These are phyloP conservation scores for Trichoderma sp. DNA, from an alignment of 2,329 filamentous ascomycete species.

Conservation along the genomic window DNA sequence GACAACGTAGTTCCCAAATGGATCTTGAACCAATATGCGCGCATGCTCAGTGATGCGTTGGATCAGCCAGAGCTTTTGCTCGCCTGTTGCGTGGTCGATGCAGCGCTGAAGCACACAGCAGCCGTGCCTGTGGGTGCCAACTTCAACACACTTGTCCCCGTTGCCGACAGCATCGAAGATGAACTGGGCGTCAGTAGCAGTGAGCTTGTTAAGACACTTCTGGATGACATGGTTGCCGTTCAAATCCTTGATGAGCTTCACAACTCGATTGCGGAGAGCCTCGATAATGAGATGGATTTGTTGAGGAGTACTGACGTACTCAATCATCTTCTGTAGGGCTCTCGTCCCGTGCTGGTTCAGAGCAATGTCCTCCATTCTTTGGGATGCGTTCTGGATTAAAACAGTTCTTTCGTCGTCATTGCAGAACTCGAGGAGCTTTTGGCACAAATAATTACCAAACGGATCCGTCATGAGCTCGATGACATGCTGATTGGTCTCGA, in stretches of 20 bases:
- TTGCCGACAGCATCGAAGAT: conserved; percentile 93
- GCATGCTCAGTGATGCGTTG: conserved; percentile 84
- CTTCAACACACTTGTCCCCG: conserved; percentile 79
- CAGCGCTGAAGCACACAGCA: conserved; percentile 98
- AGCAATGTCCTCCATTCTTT: conserved; percentile 88
- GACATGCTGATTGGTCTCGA: conserved; percentile 90
- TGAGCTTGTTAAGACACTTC: conserved; percentile 96
- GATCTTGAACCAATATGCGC: conserved; percentile 89
- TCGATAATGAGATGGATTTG: conserved; percentile 88
- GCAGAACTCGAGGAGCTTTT: conserved; percentile 95
- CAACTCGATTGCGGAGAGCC: conserved; percentile 76
- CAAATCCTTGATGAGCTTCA: conserved; percentile 92
- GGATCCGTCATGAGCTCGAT: conserved; percentile 98
- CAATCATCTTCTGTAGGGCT: conserved; percentile 99
- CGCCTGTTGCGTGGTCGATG: conserved; percentile 91
- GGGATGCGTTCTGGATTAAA: conserved; percentile 85
- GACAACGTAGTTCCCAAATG: conserved; percentile 97
- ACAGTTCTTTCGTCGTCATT: conserved; percentile 93
- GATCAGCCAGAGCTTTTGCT: conserved; percentile 86
- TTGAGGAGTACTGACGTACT: conserved; percentile 82
- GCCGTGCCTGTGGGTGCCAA: conserved; percentile 95
- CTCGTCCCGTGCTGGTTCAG: conserved; percentile 96
- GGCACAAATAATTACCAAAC: conserved; percentile 98
- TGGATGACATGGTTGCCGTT: conserved; percentile 99
- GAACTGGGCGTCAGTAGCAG: conserved; percentile 82